Percentiles rank a stretch among this genome's conserved stretches.
These are phyloP conservation scores for Colletotrichum sp. DNA, from an alignment of 2,329 filamentous ascomycete genomes.

Conservation along the genomic window DNA sequence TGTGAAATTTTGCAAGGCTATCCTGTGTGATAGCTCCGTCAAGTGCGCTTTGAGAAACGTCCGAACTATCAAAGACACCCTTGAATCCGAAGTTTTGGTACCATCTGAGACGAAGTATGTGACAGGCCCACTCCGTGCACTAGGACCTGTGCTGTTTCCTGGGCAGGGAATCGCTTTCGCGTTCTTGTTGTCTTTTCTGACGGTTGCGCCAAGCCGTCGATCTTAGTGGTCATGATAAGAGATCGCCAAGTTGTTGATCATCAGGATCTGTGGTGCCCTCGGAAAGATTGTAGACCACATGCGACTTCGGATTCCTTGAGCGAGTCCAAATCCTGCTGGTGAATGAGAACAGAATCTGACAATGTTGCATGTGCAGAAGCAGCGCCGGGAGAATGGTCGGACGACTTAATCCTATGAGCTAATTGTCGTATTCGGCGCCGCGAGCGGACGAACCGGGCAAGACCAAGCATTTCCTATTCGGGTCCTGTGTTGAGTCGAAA, in stretches of 20 bases:
- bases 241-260: neutral
- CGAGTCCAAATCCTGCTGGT: neutral
- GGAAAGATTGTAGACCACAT: neutral
- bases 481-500: neutral
- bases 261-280: neutral
- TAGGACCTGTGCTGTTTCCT: neutral
- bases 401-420: neutral
- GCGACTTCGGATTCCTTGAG: neutral
- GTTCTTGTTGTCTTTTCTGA: neutral
- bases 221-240: neutral
- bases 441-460: neutral
- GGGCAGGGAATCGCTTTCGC: neutral
- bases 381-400: neutral
- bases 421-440: neutral
- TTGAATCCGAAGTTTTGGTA: neutral
- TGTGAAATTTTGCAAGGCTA: neutral
- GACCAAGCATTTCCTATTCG: neutral
- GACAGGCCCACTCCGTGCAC: neutral
- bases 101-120: slow-evolving; percentile 1
- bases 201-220: neutral
- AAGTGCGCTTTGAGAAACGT: neutral
- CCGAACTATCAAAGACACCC: slow-evolving; percentile 2
- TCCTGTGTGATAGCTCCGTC: neutral
- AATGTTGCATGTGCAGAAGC: neutral
- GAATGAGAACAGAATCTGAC: neutral